Evolutionary conservation across 78 protist genomes (phyloP).

Genomic region (Dictyostelium purpureum): DNA sequence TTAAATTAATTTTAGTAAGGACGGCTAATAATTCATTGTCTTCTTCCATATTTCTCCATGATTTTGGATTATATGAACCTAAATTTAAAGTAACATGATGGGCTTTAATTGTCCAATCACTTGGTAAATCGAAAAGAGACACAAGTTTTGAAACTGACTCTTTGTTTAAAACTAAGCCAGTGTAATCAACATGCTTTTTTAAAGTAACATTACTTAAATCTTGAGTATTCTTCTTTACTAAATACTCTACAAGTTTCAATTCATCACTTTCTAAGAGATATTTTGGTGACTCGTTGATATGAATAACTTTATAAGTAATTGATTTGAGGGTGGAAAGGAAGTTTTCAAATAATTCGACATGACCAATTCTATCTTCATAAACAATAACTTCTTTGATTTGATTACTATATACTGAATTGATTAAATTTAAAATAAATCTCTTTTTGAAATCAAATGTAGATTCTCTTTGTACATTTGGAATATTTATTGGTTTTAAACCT

Average conservation of each 20-base stretch:
- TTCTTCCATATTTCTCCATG: slow-evolving; percentile 23
- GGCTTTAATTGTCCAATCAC: slow-evolving; percentile 26
- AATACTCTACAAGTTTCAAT: neutral
- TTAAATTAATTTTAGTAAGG: neutral
- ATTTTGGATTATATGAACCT: neutral
- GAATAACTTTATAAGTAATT: neutral
- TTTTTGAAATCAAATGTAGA: slow-evolving; percentile 57
- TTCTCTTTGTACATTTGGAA: neutral
- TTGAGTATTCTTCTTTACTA: slow-evolving; percentile 3
- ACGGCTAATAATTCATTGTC: neutral
- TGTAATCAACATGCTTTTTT: slow-evolving; percentile 7
- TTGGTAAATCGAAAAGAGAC: slow-evolving; percentile 21
- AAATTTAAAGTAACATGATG: slow-evolving; percentile 60
- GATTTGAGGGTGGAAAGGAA: neutral
- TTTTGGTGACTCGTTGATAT: slow-evolving; percentile 21
- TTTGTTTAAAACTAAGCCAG: slow-evolving; percentile 17
- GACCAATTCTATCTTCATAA: slow-evolving; percentile 52
- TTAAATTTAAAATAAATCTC: neutral
- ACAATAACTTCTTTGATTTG: neutral
- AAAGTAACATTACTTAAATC: neutral
- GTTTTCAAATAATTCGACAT: neutral
- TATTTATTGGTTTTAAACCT: slow-evolving; percentile 33
- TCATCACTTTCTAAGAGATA: neutral
- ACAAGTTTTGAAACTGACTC: neutral
- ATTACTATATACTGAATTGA: neutral